Conservation (phyloP, 345 rosid species). For the Camelina neglecta region DNA sequence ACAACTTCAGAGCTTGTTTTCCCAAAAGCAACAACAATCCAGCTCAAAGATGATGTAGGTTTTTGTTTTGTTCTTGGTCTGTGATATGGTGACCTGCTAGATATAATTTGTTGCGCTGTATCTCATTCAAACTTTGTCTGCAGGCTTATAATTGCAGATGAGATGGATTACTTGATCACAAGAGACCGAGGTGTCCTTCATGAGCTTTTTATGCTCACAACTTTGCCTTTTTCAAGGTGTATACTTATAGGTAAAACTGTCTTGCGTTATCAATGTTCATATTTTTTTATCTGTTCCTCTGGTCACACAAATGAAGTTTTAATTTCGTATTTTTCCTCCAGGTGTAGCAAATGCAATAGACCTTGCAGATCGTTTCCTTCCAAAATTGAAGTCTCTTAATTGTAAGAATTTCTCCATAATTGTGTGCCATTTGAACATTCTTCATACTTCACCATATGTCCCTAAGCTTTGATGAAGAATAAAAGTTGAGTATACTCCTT, state of each 20-base stretch:
- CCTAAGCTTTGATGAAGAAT: conserved; percentile 1
- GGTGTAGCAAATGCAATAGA: conserved; percentile 91
- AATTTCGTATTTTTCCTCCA: conserved; percentile 40
- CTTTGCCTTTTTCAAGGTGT: conserved; percentile 74
- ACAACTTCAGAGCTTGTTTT: conserved; percentile 65
- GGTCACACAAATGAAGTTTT: not conserved
- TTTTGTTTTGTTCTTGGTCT: not conserved
- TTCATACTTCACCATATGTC: not conserved
- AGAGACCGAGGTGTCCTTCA: conserved; percentile 84
- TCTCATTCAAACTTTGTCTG: conserved; percentile 20
- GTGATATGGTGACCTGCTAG: conserved; percentile 5
- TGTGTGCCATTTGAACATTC: not conserved
- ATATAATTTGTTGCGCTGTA: not conserved
- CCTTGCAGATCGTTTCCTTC: conserved; percentile 88
- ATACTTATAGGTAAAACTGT: conserved; percentile 73
- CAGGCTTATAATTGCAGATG: conserved; percentile 88
- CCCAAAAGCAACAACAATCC: conserved; percentile 54
- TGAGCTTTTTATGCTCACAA: conserved; percentile 94
- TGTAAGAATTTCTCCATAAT: conserved; percentile 54
- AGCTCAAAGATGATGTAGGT: conserved; percentile 75
- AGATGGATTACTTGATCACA: conserved; percentile 87
- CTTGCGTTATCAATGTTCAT: conserved; percentile 2
- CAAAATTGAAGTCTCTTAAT: conserved; percentile 69
- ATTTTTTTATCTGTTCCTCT: conserved; percentile 51
- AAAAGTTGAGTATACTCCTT: not conserved